Evolutionary conservation across 2,329 filamentous ascomycete species (phyloP).

Genomic region (Aspergillus fumigatus): DNA sequence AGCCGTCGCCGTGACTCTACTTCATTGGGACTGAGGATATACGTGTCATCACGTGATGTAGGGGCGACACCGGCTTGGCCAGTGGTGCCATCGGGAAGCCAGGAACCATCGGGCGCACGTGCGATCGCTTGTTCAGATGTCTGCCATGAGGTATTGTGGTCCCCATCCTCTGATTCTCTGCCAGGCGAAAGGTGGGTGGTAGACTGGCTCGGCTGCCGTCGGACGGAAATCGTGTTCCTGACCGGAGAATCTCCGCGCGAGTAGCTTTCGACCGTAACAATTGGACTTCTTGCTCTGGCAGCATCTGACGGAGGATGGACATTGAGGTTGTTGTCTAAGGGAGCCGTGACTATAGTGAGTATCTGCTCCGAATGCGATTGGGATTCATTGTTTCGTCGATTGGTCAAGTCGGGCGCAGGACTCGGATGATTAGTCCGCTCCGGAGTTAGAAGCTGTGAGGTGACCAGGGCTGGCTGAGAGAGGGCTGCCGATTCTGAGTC

Average conservation of each 20-base stretch:
- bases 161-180: constrained; percentile 25
- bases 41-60: constrained; percentile 39
- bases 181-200: constrained; percentile 34
- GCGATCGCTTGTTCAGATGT: constrained; percentile 18
- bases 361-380: constrained; percentile 15
- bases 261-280: constrained; percentile 42
- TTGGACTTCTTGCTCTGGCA: constrained; percentile 37
- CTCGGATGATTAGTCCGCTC: constrained; percentile 28
- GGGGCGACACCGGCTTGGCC: constrained; percentile 47
- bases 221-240: constrained; percentile 19
- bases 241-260: constrained; percentile 43
- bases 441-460: constrained; percentile 31
- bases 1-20: constrained; percentile 44
- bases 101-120: constrained; percentile 45
- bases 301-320: constrained; percentile 15
- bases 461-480: constrained; percentile 13
- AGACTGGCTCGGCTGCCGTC: constrained; percentile 29
- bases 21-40: constrained; percentile 49
- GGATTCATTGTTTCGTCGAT: constrained; percentile 11
- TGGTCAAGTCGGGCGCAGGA: constrained; percentile 21
- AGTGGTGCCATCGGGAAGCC: constrained; percentile 36
- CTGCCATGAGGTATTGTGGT: constrained; percentile 15
- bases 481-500: constrained; percentile 9
- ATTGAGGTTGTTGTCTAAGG: constrained; percentile 21
- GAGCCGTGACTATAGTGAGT: constrained; percentile 22